Evolutionary conservation across 2,329 filamentous ascomycete genomes (phyloP), one percentile per base, ranked within the genome.

Genomic region (Emergomyces orientalis): DNA sequence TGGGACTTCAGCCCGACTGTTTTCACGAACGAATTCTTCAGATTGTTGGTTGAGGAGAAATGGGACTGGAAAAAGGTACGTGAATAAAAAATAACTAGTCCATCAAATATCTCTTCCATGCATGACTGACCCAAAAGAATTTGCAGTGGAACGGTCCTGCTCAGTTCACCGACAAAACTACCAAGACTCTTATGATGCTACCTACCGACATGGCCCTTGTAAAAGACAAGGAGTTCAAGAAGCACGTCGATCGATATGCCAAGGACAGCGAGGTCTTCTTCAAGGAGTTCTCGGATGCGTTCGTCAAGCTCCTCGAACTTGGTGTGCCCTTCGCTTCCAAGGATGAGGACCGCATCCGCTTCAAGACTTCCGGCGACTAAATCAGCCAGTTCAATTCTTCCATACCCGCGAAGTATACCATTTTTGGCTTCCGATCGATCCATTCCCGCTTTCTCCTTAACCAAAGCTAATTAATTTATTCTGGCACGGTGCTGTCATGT

Each of bases 111-210:
- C 41, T 19, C 22, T 39, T 19, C 47, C 51, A 27, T 19, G 47
- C 13, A 9, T 37, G 27, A 56, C 25, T 37, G 39, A 27, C 51
- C 27, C 39, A 39, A 25, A 39, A 39, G 37, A 22, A 34, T 14
- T 52, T 37, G 13, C 45, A 69, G 84, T 96, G 91, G 93, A 86
- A 92, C 71, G 93, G 94, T 34, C 91, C 91, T 68, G 86, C 87
- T 78, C 92, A 95, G 84, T 93, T 88, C 75, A 87, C 96, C 79
- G 92, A 97, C 79, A 89, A 89, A 80, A 85, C 82, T 73, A 90
- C 88, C 72, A 92, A 96, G 84, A 83, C 83, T 51, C 80, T 97
- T 71, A 97, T 99, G 94, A 97, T 99, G 93, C 81, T 99, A 76
- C 94, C 94, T 61, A 89, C 91, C 67, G 93, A 99, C 73, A 86